A percentile compares a stretch with the other conserved stretches of the same genome.
These are phyloP conservation scores for Tagetes erecta DNA, from an alignment of 129 eudicot genomes.

Conservation along the genomic window DNA sequence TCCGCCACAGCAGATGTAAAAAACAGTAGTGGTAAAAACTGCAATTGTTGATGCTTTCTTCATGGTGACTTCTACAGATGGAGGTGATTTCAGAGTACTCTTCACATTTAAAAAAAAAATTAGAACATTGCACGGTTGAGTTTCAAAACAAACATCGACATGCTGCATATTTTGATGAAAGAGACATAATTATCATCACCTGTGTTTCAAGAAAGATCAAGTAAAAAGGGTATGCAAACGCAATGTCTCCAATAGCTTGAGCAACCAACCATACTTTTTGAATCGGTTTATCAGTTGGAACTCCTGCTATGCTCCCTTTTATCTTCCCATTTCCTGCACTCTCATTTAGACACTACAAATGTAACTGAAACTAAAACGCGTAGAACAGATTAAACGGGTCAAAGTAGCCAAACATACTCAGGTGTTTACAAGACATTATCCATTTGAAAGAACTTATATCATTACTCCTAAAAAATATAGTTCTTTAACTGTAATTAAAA, in stretches of 20 bases:
- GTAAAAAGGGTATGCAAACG: slow-evolving; percentile 71
- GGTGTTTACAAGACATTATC: neutral
- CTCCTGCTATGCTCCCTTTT: slow-evolving; percentile 68
- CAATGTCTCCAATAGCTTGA: slow-evolving; percentile 84
- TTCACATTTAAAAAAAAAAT: slow-evolving; percentile 25
- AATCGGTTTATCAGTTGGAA: slow-evolving; percentile 49
- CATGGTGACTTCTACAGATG: slow-evolving; percentile 60
- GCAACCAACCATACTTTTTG: slow-evolving; percentile 73
- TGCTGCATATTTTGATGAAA: neutral
- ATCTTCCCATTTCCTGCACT: slow-evolving; percentile 66
- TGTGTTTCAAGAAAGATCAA: slow-evolving; percentile 61
- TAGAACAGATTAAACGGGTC: neutral
- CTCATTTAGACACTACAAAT: neutral
- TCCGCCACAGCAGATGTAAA: slow-evolving; percentile 80
- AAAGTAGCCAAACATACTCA: slow-evolving; percentile 6
- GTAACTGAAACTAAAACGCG: neutral
- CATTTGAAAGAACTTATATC: neutral
- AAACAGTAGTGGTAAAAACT: slow-evolving; percentile 48
- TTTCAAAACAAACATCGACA: neutral
- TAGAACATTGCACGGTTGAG: neutral
- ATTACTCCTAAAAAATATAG: neutral
- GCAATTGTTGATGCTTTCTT: slow-evolving; percentile 64
- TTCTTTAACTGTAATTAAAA: neutral
- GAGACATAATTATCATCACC: slow-evolving; percentile 36
- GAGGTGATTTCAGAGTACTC: slow-evolving; percentile 74